Evolutionary conservation across 2,329 filamentous ascomycete species (phyloP).

Genomic region (Sporothrix phasma): DNA sequence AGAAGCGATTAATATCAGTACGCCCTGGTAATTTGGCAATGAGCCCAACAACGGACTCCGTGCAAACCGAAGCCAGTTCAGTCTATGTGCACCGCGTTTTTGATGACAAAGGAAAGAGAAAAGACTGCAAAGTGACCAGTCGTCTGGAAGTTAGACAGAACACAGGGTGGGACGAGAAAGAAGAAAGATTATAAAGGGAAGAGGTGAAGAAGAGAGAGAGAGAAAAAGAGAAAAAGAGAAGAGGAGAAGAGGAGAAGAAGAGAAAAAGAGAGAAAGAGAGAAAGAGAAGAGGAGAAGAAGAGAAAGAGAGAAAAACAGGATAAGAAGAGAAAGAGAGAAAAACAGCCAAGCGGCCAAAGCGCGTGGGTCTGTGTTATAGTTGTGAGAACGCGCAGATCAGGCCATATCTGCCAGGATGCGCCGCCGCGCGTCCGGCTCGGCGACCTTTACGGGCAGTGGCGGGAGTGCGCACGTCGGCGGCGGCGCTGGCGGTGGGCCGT

Average conservation of each 20-base stretch:
- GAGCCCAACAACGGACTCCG: background rate
- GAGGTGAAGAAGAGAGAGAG: no score
- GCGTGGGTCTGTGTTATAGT: background rate
- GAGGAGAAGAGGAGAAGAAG: background rate
- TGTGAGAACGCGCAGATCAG: background rate
- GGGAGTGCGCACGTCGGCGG: constrained; percentile 47
- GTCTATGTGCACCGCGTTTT: background rate
- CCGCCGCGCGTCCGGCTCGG: background rate
- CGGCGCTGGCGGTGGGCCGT: constrained; percentile 43
- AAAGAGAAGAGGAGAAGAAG: background rate
- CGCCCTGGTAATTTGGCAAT: background rate
- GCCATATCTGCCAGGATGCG: background rate
- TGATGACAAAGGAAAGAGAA: constrained; percentile 8
- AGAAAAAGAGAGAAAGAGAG: background rate
- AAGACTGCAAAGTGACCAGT: background rate
- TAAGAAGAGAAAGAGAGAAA: background rate
- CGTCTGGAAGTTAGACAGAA: background rate
- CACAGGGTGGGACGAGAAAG: background rate
- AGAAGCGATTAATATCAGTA: no score
- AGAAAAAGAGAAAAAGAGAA: background rate
- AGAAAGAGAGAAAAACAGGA: background rate
- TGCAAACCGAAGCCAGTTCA: background rate
- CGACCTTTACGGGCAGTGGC: constrained; percentile 25
- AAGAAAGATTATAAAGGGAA: background rate
- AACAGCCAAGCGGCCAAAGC: background rate